Conservation (phyloP, 2,329 filamentous ascomycete genomes). For the Penicillium sp. region DNA sequence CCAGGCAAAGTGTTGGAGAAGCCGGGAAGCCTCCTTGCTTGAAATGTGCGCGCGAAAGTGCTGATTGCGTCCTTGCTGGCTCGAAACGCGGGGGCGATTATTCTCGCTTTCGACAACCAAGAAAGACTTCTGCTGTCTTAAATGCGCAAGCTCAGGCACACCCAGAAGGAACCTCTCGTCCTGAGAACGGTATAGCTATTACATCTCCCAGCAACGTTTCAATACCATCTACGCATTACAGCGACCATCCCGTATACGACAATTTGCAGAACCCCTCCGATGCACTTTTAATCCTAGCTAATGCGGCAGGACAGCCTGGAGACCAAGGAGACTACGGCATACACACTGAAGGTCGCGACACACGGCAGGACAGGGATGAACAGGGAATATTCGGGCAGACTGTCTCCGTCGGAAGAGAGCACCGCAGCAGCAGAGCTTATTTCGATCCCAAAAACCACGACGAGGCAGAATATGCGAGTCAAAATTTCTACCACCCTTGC, state of each 20-base stretch:
- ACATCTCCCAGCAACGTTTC: neutral
- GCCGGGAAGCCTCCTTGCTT: slow-evolving; percentile 4
- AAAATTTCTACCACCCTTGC: neutral
- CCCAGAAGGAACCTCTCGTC: neutral
- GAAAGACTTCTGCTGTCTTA: neutral
- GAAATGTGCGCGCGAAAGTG: slow-evolving; percentile 5
- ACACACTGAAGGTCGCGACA: neutral
- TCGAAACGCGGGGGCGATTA: slow-evolving; percentile 8
- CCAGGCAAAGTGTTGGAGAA: slow-evolving; percentile 3
- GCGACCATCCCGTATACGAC: neutral
- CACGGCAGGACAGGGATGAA: too few species aligned
- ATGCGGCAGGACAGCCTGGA: slow-evolving; percentile 3
- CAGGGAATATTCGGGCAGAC: neutral
- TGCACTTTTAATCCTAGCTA: slow-evolving; percentile 5
- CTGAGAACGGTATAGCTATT: neutral
- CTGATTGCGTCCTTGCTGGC: slow-evolving; percentile 4
- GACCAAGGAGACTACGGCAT: neutral
- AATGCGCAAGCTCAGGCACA: neutral
- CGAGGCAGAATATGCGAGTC: neutral
- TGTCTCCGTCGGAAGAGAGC: neutral
- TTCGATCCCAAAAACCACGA: too few species aligned
- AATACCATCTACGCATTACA: neutral
- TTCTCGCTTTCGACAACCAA: slow-evolving; percentile 2
- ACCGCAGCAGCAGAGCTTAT: neutral
- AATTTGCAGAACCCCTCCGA: slow-evolving; percentile 10